phyloP scores from a whole-genome alignment of 1,139 yeast species.

The Candida glucosophila region DNA sequence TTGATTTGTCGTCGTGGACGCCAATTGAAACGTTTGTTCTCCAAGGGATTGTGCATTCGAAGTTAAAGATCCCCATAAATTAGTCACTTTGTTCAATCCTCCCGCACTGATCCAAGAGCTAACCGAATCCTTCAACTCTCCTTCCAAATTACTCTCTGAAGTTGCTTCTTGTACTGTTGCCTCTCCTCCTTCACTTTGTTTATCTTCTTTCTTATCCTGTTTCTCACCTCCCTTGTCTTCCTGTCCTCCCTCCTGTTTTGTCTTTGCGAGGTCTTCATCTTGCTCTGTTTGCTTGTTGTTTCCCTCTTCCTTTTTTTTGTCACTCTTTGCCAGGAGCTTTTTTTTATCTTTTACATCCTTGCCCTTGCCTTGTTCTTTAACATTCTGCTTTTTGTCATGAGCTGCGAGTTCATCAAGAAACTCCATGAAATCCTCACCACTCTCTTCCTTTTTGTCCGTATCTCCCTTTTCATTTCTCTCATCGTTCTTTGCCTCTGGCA shows the following conservation, averaged over 20 bases:
- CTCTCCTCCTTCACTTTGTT: slow-evolving; percentile 1
- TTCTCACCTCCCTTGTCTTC: too few relatives aligned
- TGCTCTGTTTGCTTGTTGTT: slow-evolving; percentile 3
- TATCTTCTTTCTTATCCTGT: slow-evolving; percentile 2
- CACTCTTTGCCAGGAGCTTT: slow-evolving; percentile 20
- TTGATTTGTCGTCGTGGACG: slow-evolving; percentile 35
- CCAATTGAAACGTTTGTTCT: slow-evolving; percentile 37
- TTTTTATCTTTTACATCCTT: slow-evolving; percentile 10
- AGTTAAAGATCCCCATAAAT: slow-evolving; percentile 54
- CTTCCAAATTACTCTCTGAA: slow-evolving; percentile 2
- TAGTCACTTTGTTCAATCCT: slow-evolving; percentile 69
- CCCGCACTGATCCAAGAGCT: slow-evolving; percentile 77
- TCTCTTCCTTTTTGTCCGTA: slow-evolving; percentile 20
- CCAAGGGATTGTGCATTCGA: slow-evolving; percentile 34
- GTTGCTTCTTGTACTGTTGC: slow-evolving; percentile 3
- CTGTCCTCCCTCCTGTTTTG: too few relatives aligned
- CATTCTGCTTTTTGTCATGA: too few relatives aligned
- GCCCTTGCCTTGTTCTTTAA: slow-evolving; percentile 17
- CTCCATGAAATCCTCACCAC: slow-evolving; percentile 71
- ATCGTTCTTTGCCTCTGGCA: slow-evolving; percentile 57
- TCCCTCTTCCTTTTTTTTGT: slow-evolving; percentile 2
- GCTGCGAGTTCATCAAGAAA: slow-evolving; percentile 77
- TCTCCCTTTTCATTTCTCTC: slow-evolving; percentile 22
- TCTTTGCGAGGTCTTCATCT: too few relatives aligned
- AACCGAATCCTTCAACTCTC: slow-evolving; percentile 31